Percentiles rank a stretch among this genome's conserved stretches.
These are phyloP conservation scores for Russula earlei DNA, from an alignment of 768 basidiomycete genomes.

Conservation along the genomic window DNA sequence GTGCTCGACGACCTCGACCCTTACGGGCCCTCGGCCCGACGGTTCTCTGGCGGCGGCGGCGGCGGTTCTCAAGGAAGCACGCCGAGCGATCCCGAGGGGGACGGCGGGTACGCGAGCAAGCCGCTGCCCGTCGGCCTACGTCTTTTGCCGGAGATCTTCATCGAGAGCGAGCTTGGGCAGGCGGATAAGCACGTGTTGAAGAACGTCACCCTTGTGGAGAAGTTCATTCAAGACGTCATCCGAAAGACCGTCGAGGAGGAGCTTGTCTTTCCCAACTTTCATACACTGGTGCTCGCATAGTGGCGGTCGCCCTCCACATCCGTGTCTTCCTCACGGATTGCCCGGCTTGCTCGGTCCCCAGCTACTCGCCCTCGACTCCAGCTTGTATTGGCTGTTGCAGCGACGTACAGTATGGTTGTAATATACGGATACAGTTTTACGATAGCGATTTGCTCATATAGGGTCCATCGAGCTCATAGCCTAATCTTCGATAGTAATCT, in stretches of 20 bases:
- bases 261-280: conserved; percentile 93
- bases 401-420: background rate
- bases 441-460: conserved; percentile 88
- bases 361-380: too few relatives aligned
- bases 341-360: too few relatives aligned
- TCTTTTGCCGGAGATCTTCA: conserved; percentile 75
- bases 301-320: background rate
- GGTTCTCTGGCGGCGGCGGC: conserved; percentile 25
- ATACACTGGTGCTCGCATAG: conserved; percentile 41
- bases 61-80: too few relatives aligned
- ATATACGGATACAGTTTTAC: conserved; percentile 8
- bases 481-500: conserved; percentile 91
- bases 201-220: conserved; percentile 91
- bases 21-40: conserved; percentile 54
- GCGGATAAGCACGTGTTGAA: conserved; percentile 90
- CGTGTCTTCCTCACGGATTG: too few relatives aligned
- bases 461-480: conserved; percentile 91
- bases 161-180: conserved; percentile 97
- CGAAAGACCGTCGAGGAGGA: conserved; percentile 94
- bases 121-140: conserved; percentile 74
- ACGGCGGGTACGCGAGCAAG: conserved; percentile 48
- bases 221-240: conserved; percentile 92
- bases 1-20: conserved; percentile 84
- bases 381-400: background rate
- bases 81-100: conserved; percentile 58